Percentiles rank a stretch among this genome's conserved stretches.
Evolutionary conservation across 2,329 filamentous ascomycete genomes (phyloP).

Genomic region (Nigrospora sphaerica): DNA sequence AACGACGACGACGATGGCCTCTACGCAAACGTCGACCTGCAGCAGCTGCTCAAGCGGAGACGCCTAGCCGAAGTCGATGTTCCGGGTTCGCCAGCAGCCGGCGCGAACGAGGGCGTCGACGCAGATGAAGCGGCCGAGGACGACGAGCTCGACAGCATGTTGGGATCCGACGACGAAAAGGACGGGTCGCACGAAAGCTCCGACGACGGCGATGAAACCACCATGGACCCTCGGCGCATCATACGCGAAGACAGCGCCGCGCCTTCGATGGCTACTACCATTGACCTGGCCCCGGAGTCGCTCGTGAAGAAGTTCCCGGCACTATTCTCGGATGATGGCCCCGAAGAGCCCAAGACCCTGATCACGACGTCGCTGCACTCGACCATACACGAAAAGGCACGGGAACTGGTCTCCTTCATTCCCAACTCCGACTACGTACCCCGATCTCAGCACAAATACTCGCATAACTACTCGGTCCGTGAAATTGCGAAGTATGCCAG

Average conservation of each 20-base stretch:
- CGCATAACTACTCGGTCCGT: conserved; percentile 83
- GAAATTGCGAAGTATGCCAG: conserved; percentile 84
- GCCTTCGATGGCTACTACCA: conserved; percentile 54
- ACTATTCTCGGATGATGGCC: conserved; percentile 53
- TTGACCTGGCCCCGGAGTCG: conserved; percentile 55
- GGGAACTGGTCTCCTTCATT: conserved; percentile 73
- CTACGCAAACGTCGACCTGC: conserved; percentile 49
- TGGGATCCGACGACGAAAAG: conserved; percentile 56
- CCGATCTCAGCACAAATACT: conserved; percentile 74
- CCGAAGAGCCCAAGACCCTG: conserved; percentile 71
- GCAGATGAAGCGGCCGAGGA: conserved; percentile 39
- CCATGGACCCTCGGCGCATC: conserved; percentile 36
- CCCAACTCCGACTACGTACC: conserved; percentile 84
- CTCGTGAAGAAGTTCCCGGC: conserved; percentile 55
- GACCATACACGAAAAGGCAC: conserved; percentile 76
- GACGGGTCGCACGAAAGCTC: conserved; percentile 34
- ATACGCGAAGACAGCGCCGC: conserved; percentile 43
- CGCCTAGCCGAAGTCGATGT: conserved; percentile 40
- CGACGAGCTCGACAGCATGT: conserved; percentile 70
- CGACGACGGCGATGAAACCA: conserved; percentile 24
- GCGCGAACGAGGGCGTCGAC: conserved; percentile 27
- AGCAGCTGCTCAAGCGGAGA: conserved; percentile 47
- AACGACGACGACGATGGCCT: conserved; percentile 55
- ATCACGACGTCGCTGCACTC: conserved; percentile 88
- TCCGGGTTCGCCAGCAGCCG: conserved; percentile 37